Conservation (phyloP, 306 rosid genomes). For the Vigna angularis region DNA sequence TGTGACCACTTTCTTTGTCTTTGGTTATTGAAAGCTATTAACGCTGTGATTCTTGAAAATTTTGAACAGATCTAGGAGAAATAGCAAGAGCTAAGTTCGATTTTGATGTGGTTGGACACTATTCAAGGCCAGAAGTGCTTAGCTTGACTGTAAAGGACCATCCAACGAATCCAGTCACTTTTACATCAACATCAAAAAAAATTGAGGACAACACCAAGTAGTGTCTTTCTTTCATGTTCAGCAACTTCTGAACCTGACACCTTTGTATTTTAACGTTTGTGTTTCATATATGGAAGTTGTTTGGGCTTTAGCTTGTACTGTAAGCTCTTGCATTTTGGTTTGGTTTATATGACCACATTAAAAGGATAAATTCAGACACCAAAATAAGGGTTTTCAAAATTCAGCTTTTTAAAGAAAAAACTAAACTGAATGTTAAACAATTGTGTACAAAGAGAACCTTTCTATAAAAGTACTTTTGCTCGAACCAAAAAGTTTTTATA, state of each 20-base stretch:
- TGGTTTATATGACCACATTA: neutral
- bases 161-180: constrained; percentile 75
- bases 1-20: constrained; percentile 13
- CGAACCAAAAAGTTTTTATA: too few relatives aligned
- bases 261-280: neutral
- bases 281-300: neutral
- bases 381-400: neutral
- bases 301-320: neutral
- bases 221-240: constrained; percentile 37
- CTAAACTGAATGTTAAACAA: too few relatives aligned
- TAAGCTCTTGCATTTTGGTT: neutral
- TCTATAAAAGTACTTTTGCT: too few relatives aligned
- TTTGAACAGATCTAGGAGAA: constrained; percentile 78
- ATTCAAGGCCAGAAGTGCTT: constrained; percentile 87
- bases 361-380: neutral
- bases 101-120: constrained; percentile 97
- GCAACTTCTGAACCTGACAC: constrained; percentile 36
- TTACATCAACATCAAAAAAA: constrained; percentile 63
- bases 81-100: constrained; percentile 79
- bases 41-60: constrained; percentile 30
- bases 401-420: too few relatives aligned
- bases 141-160: constrained; percentile 81
- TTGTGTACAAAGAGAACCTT: too few relatives aligned
- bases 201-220: constrained; percentile 53
- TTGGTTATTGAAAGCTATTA: neutral